Conservation (phyloP, 108 stramenopile genomes). For the Poteriospumella lacustris region DNA sequence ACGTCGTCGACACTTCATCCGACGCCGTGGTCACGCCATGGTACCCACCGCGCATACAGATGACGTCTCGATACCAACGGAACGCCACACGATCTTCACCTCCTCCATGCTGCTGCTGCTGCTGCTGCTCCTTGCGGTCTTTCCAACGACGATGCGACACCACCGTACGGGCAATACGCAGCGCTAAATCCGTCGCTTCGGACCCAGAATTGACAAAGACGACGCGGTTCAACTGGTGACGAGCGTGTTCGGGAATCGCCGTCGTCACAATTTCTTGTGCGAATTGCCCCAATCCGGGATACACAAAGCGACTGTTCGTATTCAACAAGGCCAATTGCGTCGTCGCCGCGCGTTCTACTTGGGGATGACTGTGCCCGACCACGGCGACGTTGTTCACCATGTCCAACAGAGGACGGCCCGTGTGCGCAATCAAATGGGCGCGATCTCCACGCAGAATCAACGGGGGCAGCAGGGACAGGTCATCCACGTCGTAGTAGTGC, state of each 20-base stretch:
- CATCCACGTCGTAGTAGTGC: conserved; percentile 11
- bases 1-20: conserved; percentile 17
- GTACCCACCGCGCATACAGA: background rate
- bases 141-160: background rate
- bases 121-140: too few species aligned
- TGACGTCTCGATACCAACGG: background rate
- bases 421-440: background rate
- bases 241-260: conserved; percentile 30
- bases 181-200: conserved; percentile 8
- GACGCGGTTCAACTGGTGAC: background rate
- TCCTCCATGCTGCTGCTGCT: too few species aligned
- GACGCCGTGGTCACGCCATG: conserved; percentile 22
- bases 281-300: conserved; percentile 66
- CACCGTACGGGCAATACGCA: conserved; percentile 7
- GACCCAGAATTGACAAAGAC: conserved; percentile 9
- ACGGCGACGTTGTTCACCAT: conserved; percentile 85
- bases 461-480: background rate
- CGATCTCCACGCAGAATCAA: background rate
- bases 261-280: conserved; percentile 57
- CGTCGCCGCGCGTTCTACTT: conserved; percentile 62
- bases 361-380: conserved; percentile 70
- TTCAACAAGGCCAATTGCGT: conserved; percentile 65
- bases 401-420: conserved; percentile 50
- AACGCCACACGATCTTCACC: background rate
- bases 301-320: conserved; percentile 86